Evolutionary conservation across 495 filamentous ascomycete genomes (phyloP), one percentile per base, ranked within the genome.

Genomic region (Daldinia loculata): DNA sequence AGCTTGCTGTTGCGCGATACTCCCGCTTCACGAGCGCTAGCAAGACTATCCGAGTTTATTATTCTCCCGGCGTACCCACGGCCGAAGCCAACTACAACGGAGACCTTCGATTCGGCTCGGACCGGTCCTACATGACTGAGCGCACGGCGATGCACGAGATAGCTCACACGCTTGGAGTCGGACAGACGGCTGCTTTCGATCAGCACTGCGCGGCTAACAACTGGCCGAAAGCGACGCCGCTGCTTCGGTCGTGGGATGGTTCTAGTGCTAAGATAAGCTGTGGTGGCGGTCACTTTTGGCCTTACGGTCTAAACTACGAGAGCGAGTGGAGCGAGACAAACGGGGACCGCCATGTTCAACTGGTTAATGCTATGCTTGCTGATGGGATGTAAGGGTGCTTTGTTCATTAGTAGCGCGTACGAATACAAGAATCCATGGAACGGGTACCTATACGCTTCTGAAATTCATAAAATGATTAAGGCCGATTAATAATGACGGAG

Each of bases 71-170:
- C 5, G 81, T 83, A 17, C 71, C 71, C 6, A 83, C 81, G 27
- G 81, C 81, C 15, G 81, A 83, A 52, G 81, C 75, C 8, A 81
- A 67, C 66, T 81, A 77, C 74, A 82, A 79, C 73, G 81, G 81
- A 38, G 78, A 80, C 76, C 76, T 83, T 55, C 80, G 81, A 17
- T 83, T 83, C 72, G 81, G 81, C 5, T 70, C 75, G 6, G 77
- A 80, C 74, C 66, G 81, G 12, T 61, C 76, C 6, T 83, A 83
- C 76, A 83, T 83, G 81, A 83, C 68, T 56, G 78, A 83, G 75
- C 80, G 81, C 32, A 82, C 80, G 38, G 81, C 81, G 17, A 76
- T 83, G 74, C 81, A 83, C 71, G 81, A 83, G 77, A 83, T 80
- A 45, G 34, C 79, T 29, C 81, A 83, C 61, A 83, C 81, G 9